Evolutionary conservation across 345 rosid species (phyloP).

Genomic region (Brassica cretica): DNA sequence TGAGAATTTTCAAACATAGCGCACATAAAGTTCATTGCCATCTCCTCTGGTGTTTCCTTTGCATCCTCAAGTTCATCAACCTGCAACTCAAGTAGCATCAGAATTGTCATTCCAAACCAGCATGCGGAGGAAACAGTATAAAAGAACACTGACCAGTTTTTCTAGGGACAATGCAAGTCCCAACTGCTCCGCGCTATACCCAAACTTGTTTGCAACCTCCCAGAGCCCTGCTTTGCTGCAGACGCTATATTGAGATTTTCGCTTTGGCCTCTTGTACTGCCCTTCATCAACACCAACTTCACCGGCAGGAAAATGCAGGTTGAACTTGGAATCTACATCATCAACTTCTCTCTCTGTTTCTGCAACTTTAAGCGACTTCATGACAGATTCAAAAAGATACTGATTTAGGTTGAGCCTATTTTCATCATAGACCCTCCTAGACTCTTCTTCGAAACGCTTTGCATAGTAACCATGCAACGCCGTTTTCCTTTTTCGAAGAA

Average conservation of each 20-base stretch:
- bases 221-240: slow-evolving; percentile 1
- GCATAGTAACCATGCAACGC: background rate
- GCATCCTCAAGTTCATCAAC: background rate
- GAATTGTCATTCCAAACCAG: background rate
- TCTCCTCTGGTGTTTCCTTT: background rate
- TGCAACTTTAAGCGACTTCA: background rate
- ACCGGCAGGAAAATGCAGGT: background rate
- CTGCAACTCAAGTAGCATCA: background rate
- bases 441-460: background rate
- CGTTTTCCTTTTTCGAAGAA: background rate
- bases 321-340: background rate
- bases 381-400: background rate
- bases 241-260: background rate
- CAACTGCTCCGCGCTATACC: background rate
- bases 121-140: background rate
- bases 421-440: background rate
- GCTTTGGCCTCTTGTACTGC: background rate
- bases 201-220: background rate
- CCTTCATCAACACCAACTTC: background rate
- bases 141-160: background rate
- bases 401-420: background rate
- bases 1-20: background rate
- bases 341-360: background rate
- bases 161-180: background rate
- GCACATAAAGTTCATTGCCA: background rate